Evolutionary conservation across 306 rosid genomes (phyloP).

Genomic region (Corylus heterophylla): DNA sequence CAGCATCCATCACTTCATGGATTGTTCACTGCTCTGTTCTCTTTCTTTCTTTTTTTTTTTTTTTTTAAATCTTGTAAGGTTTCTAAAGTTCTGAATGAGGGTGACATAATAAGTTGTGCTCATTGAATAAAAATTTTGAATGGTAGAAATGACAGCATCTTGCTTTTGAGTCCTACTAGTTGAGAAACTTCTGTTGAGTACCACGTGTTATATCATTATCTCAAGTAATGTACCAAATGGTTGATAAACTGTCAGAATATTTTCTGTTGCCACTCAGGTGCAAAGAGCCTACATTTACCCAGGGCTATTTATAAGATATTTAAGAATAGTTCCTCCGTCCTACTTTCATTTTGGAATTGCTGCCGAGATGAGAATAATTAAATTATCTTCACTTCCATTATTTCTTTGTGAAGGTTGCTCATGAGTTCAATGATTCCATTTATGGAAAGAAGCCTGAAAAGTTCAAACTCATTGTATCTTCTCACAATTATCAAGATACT

Average conservation of each 20-base stretch:
- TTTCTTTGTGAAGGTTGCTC: conserved; percentile 67
- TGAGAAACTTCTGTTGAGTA: not conserved
- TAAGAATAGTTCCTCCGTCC: conserved; percentile 6
- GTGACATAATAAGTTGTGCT: not conserved
- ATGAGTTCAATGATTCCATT: conserved; percentile 67
- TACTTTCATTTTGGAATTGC: conserved; percentile 15
- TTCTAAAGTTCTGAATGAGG: conserved; percentile 7
- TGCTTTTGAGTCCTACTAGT: not conserved
- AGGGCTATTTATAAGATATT: not conserved
- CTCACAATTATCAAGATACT: conserved; percentile 81
- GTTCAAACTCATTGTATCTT: conserved; percentile 80
- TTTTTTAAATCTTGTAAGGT: not conserved
- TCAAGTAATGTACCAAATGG: not conserved
- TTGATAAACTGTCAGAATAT: conserved; percentile 3
- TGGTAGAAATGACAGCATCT: not conserved
- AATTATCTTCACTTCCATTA: conserved; percentile 28
- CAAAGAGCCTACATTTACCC: not conserved
- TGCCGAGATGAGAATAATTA: conserved; percentile 20
- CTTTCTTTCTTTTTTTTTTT: not conserved
- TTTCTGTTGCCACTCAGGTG: not conserved
- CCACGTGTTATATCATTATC: not conserved
- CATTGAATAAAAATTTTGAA: not conserved
- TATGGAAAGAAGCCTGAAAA: conserved; percentile 55
- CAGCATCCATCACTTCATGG: not conserved
- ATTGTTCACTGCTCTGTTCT: not conserved